Conservation (phyloP, 176 grass and related monocot species). For the Canna indica region DNA sequence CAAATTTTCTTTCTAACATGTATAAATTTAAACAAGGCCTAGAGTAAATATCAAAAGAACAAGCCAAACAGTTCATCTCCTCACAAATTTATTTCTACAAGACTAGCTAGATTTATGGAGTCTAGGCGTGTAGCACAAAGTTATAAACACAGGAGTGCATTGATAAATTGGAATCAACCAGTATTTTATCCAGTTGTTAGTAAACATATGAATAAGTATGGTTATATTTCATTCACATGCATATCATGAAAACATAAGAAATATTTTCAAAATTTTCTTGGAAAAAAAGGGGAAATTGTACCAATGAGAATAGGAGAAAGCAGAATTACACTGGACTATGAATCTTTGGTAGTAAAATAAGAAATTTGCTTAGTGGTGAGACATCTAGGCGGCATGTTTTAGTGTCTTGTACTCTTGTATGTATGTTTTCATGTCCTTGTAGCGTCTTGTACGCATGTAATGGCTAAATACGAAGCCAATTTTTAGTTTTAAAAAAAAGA, state of each 20-base stretch:
- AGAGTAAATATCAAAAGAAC: not conserved
- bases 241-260: not conserved
- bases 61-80: not conserved
- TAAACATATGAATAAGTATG: too few relatives aligned
- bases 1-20: not conserved
- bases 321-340: not conserved
- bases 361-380: too few relatives aligned
- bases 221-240: not conserved
- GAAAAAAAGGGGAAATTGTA: not conserved
- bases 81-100: not conserved
- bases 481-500: too few relatives aligned
- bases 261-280: not conserved
- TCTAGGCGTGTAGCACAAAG: too few relatives aligned
- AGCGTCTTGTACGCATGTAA: too few relatives aligned
- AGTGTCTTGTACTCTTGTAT: too few relatives aligned
- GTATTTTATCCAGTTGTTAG: too few relatives aligned
- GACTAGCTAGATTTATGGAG: not conserved
- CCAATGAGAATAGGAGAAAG: not conserved
- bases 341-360: not conserved
- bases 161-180: not conserved
- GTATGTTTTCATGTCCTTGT: too few relatives aligned
- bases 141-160: too few relatives aligned
- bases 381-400: too few relatives aligned
- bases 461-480: too few relatives aligned
- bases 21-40: not conserved